Percentiles rank a stretch among this genome's conserved stretches.
Evolutionary conservation across 2,329 filamentous ascomycete species (phyloP).

Genomic region (Aspergillus latus): DNA sequence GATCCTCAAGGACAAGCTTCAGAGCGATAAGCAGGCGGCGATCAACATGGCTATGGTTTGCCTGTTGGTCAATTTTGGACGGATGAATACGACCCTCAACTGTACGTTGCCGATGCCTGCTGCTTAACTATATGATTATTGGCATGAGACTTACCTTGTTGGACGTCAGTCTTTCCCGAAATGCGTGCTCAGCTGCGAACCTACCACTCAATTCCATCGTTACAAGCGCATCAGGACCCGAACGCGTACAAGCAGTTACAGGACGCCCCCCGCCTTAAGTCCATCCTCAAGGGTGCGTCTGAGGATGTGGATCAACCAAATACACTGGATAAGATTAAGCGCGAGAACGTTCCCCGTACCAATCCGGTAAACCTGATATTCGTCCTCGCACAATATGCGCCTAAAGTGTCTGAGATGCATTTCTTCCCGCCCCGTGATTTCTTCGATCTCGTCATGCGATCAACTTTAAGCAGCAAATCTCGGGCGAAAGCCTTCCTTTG

Average conservation of each 20-base stretch:
- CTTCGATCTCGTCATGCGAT: constrained; percentile 94
- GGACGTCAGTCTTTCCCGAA: constrained; percentile 81
- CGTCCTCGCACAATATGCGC: constrained; percentile 83
- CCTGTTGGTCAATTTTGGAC: constrained; percentile 89
- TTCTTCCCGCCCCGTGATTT: constrained; percentile 85
- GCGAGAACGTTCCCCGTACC: constrained; percentile 69
- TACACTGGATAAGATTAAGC: constrained; percentile 79
- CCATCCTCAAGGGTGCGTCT: constrained; percentile 92
- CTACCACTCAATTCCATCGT: constrained; percentile 94
- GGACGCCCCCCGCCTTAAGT: constrained; percentile 92
- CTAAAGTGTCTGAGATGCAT: constrained; percentile 89
- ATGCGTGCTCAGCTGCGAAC: constrained; percentile 98
- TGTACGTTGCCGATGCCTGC: constrained; percentile 58
- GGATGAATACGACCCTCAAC: constrained; percentile 98
- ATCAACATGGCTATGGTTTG: constrained; percentile 99
- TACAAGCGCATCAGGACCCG: constrained; percentile 91
- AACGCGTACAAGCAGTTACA: constrained; percentile 98
- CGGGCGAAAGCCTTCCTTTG: constrained; percentile 88
- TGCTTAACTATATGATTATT: constrained; percentile 1
- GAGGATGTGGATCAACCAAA: constrained; percentile 86
- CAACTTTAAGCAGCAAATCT: constrained; percentile 75
- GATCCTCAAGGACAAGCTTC: constrained; percentile 92
- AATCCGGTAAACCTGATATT: constrained; percentile 98
- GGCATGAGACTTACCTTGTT: constrained; percentile 5
- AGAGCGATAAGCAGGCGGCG: constrained; percentile 86